Base-by-base conservation (phyloP, 176 grass and related monocot genomes). In the Triticum aestivum region DNA sequence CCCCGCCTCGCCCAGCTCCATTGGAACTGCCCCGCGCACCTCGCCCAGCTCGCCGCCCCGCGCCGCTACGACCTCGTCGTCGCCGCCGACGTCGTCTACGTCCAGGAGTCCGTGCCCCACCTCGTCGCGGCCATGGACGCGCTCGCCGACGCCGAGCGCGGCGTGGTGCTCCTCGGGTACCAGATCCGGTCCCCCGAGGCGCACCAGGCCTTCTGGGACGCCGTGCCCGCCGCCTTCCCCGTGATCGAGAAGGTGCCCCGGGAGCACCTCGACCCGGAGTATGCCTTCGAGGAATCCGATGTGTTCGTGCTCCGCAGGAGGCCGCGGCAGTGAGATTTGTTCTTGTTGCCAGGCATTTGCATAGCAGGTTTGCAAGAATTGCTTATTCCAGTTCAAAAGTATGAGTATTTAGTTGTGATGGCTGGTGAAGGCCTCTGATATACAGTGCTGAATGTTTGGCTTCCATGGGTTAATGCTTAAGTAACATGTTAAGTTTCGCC, bases 31-130 rank as follows among this genome's bases (percentile, higher is more conserved):
- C 76, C 82, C 47, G 86, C 79, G 3, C 96, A 96, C 79, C 86
- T 96, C 77, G 26, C 84, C 58, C 13, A 92, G 13, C 81, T 96
- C 12, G 42, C 85, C 42, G 62, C 86, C 64, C 90, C 90, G 26
- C 83, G 85, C 69, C 88, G 86, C 20, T 98, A 96, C 67, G 90
- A 98, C 79, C 80, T 98, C 38, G 90, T 98, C 62, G 80, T 94
- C 81, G 94, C 93, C 21, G 97, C 97, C 0, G 92, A 98, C 70
- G 96, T 98, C 67, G 88, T 98, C 21, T 98, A 98, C 90, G 91
- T 96, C 75, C 88, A 92, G 75, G 93, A 98, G 83, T 94, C 94
- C 10, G 92, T 95, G 2, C 88, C 81, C 20, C 87, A 98, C 79
- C 94, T 98, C 23, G 77, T 98, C 23, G 83, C 87, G 2, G 93